Conservation (phyloP, 2,329 filamentous ascomycete species). For the Apiospora malaysiana region DNA sequence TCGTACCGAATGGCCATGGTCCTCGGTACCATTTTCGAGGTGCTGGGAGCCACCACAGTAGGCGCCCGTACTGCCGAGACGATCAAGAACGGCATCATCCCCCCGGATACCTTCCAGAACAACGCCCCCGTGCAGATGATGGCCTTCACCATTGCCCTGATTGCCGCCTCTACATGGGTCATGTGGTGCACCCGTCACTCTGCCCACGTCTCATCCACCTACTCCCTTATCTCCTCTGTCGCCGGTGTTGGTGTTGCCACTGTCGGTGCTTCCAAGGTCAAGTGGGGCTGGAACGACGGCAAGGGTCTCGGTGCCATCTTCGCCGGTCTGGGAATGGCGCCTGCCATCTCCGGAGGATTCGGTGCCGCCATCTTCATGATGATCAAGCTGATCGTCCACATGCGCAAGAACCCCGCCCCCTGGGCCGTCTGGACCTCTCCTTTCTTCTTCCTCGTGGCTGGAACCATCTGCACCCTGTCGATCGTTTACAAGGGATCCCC, state of each 20-base stretch:
- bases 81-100: constrained; percentile 81
- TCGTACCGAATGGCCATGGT: constrained; percentile 73
- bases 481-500: constrained; percentile 85
- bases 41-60: constrained; percentile 70
- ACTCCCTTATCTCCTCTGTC: constrained; percentile 72
- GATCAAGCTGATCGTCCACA: constrained; percentile 73
- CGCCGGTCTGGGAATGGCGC: constrained; percentile 74
- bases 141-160: constrained; percentile 68
- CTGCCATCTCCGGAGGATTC: constrained; percentile 68
- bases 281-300: constrained; percentile 74
- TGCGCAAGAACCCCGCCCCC: constrained; percentile 72
- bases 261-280: constrained; percentile 63
- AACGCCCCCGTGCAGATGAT: constrained; percentile 72
- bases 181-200: constrained; percentile 81
- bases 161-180: constrained; percentile 73
- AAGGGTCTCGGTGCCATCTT: constrained; percentile 76
- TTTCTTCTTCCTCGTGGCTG: constrained; percentile 79
- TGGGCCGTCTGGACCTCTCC: constrained; percentile 78
- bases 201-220: constrained; percentile 75
- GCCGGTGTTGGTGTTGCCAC: constrained; percentile 73
- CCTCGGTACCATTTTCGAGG: constrained; percentile 70
- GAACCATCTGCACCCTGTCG: constrained; percentile 75
- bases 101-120: constrained; percentile 59
- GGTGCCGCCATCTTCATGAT: constrained; percentile 73
- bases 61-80: constrained; percentile 75